phyloP scores from a whole-genome alignment of 352 stramenopile genomes.

The Pythium myriotylum region DNA sequence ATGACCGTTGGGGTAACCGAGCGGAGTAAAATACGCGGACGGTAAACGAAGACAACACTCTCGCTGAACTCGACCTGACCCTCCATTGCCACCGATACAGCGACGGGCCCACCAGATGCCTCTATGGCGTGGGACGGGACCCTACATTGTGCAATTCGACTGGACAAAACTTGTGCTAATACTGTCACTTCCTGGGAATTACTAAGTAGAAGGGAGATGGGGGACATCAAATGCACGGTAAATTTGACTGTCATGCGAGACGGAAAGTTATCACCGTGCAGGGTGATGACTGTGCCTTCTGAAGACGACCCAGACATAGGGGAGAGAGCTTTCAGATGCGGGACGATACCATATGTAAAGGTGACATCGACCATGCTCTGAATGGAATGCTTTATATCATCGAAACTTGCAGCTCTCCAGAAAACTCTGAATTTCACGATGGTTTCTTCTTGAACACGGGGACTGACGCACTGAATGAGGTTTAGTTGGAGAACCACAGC shows the following conservation, averaged over 20 bases:
- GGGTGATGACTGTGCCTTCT: slow-evolving; percentile 5
- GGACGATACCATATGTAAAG: slow-evolving; percentile 13
- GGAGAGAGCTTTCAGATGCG: slow-evolving; percentile 1
- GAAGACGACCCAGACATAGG: neutral
- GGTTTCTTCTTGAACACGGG: neutral
- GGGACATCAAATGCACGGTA: too few relatives aligned
- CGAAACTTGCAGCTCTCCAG: slow-evolving; percentile 2
- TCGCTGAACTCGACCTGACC: slow-evolving; percentile 11
- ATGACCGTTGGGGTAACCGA: slow-evolving; percentile 16
- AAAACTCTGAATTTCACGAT: neutral
- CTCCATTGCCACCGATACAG: neutral
- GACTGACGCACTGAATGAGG: neutral
- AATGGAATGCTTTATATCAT: neutral
- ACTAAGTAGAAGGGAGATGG: too few relatives aligned
- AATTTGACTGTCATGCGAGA: slow-evolving; percentile 7
- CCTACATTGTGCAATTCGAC: slow-evolving; percentile 1
- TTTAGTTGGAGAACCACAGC: neutral
- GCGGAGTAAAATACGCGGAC: slow-evolving; percentile 6
- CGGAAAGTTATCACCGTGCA: slow-evolving; percentile 1
- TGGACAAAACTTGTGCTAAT: slow-evolving; percentile 1
- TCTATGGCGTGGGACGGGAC: slow-evolving; percentile 7
- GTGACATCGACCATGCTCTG: neutral
- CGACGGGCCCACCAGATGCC: slow-evolving; percentile 7
- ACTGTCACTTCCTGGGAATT: neutral
- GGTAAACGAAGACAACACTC: slow-evolving; percentile 23